Evolutionary conservation across 129 eudicot species (phyloP).

Genomic region (Dittrichia graveolens): DNA sequence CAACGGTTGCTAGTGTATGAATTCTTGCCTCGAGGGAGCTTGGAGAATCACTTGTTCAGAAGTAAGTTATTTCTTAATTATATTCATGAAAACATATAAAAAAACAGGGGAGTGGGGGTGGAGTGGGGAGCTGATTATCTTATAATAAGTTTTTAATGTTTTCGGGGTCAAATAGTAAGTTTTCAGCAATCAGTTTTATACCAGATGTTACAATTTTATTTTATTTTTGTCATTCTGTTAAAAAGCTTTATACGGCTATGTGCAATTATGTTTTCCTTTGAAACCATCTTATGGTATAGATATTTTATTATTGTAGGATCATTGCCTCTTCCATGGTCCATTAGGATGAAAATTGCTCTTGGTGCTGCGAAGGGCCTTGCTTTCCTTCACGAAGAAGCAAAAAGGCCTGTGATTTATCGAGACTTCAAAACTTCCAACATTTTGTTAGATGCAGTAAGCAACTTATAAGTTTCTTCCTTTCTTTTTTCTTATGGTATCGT

Average conservation of each 20-base stretch:
- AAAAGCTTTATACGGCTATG: too few species aligned
- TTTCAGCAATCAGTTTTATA: not conserved
- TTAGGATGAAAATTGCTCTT: constrained; percentile 94
- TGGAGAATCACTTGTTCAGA: constrained; percentile 94
- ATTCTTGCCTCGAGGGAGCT: constrained; percentile 94
- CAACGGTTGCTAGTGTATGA: constrained; percentile 91
- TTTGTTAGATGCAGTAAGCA: constrained; percentile 84
- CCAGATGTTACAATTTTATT: too few species aligned
- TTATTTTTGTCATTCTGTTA: too few species aligned
- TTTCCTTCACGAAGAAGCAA: constrained; percentile 95
- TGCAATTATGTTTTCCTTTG: too few species aligned
- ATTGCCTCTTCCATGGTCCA: constrained; percentile 95
- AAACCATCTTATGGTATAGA: too few species aligned
- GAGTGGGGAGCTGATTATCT: too few species aligned
- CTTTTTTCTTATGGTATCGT: not conserved
- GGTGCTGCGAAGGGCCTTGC: constrained; percentile 98
- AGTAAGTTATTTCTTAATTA: constrained; percentile 43
- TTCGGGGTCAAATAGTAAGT: not conserved
- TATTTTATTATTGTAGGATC: constrained; percentile 82
- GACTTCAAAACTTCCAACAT: constrained; percentile 96
- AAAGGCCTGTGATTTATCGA: constrained; percentile 89
- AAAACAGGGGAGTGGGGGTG: too few species aligned
- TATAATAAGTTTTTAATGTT: not conserved
- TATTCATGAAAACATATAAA: not conserved
- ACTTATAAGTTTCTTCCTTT: not conserved